Base-by-base conservation (phyloP, 495 filamentous ascomycete genomes). In the Podospora conica region DNA sequence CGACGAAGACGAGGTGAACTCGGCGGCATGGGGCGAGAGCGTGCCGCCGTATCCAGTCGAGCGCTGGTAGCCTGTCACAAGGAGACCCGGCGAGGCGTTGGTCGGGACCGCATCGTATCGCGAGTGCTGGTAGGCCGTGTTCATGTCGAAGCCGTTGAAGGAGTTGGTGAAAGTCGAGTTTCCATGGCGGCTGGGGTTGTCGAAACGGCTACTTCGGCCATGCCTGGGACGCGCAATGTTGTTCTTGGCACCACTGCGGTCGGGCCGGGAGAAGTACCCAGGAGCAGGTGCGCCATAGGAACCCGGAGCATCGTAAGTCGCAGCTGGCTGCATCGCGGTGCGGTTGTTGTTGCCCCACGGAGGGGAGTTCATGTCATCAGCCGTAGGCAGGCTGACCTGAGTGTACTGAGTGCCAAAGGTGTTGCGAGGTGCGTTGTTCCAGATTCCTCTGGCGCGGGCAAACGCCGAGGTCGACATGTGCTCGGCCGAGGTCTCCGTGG, bases 1-100 rank as follows among this genome's bases (percentile, higher is more conserved):
- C 11, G 82, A 83, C 56, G 40, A 48, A 7, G 40, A 15, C 40
- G 40, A 48, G 40, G 86, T 88, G 70, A 97, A 97, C 72, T 96
- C 92, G 22, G 85, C 85, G 27, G 93, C 92, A 59, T 91, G 88
- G 4, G 94, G 91, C 18, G 93, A 96, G 21, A 98, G 85, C 5
- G 90, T 91, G 11, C 23, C 29, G 40, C 92, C 89, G 68, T 48
- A 48, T 9, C 40, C 40, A n/a, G 15, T 7, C 18, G 40, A 48
- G 40, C 40, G 40, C 18, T 48, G 40, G 40, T 48, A 48, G 15
- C 40, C 40, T 1, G 40, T 8, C 40, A 48, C 40, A 2, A 48
- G 40, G 40, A 48, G 40, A n/a, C 40, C 40, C 40, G 40, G 40
- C 18, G 40, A 48, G 40, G 72, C 15, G 66, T 75, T 75, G 62